Evolutionary conservation across 2,329 filamentous ascomycete genomes (phyloP).

Genomic region (Xenosphaeropsis pyriputrescens): DNA sequence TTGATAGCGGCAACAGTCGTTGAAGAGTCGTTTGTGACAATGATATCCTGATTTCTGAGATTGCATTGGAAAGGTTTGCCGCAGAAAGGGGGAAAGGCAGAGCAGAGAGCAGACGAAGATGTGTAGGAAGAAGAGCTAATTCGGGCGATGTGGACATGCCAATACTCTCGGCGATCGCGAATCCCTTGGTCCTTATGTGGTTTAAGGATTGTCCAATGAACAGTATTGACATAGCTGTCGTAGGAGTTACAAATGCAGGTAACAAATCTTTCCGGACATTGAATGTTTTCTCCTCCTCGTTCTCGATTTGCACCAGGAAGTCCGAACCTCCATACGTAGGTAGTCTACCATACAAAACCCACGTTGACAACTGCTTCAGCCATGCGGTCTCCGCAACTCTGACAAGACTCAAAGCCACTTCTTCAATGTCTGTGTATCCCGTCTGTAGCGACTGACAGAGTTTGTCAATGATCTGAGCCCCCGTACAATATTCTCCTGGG

Average conservation of each 20-base stretch:
- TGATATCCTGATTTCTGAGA: constrained; percentile 64
- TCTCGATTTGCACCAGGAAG: constrained; percentile 58
- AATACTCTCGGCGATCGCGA: constrained; percentile 11
- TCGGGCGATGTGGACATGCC: constrained; percentile 24
- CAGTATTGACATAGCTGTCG: constrained; percentile 69
- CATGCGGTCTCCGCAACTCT: constrained; percentile 74
- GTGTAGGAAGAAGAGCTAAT: constrained; percentile 47
- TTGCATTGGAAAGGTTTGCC: constrained; percentile 52
- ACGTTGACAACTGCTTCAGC: constrained; percentile 80
- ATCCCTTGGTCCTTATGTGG: constrained; percentile 52
- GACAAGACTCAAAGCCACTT: constrained; percentile 58
- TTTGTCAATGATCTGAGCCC: constrained; percentile 62
- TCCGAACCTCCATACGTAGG: constrained; percentile 67
- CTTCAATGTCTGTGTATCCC: constrained; percentile 76
- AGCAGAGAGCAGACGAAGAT: constrained; percentile 53
- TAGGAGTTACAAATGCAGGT: constrained; percentile 63
- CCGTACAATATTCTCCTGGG: constrained; percentile 31
- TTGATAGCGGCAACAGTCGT: constrained; percentile 62
- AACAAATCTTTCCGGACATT: constrained; percentile 42
- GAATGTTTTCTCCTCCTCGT: constrained; percentile 9
- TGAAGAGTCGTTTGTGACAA: constrained; percentile 76
- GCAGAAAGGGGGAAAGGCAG: constrained; percentile 62
- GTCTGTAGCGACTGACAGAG: constrained; percentile 67
- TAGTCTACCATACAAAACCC: constrained; percentile 78
- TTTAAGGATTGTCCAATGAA: constrained; percentile 86